A percentile compares a stretch with the other conserved stretches of the same genome.
Evolutionary conservation across 306 rosid species (phyloP).

Genomic region (Bauhinia variegata): DNA sequence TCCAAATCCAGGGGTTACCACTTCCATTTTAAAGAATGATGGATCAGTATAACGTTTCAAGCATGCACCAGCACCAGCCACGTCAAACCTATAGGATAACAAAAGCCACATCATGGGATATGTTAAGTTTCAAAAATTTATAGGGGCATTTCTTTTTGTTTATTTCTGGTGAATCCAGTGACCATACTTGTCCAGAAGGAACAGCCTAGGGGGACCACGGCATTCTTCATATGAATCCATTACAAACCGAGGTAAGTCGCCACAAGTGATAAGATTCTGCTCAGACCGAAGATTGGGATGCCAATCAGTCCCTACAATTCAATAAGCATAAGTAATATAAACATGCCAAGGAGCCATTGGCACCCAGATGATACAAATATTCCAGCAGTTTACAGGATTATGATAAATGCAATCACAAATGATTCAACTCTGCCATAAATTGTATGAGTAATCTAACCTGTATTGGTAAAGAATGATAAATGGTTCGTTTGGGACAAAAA

Average conservation of each 20-base stretch:
- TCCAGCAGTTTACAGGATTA: background rate
- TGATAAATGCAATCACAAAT: slow-evolving; percentile 20
- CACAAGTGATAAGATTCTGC: slow-evolving; percentile 67
- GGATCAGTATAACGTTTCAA: slow-evolving; percentile 97
- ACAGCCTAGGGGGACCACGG: slow-evolving; percentile 86
- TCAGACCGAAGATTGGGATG: slow-evolving; percentile 76
- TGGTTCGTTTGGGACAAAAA: slow-evolving; percentile 72
- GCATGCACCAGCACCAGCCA: slow-evolving; percentile 98
- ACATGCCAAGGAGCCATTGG: slow-evolving; percentile 9
- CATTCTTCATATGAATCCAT: slow-evolving; percentile 97
- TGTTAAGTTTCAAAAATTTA: slow-evolving; percentile 21
- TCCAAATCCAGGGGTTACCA: slow-evolving; percentile 52
- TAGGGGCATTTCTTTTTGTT: background rate
- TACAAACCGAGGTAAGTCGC: slow-evolving; percentile 93
- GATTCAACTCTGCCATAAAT: slow-evolving; percentile 9
- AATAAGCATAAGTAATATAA: slow-evolving; percentile 10
- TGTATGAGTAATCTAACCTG: slow-evolving; percentile 58
- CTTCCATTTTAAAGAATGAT: slow-evolving; percentile 72
- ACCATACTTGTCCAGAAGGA: slow-evolving; percentile 92
- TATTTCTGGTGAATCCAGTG: slow-evolving; percentile 20
- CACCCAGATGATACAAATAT: slow-evolving; percentile 9
- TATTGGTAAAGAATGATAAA: slow-evolving; percentile 56
- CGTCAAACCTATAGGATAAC: slow-evolving; percentile 78
- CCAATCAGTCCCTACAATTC: slow-evolving; percentile 83
- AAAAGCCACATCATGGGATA: slow-evolving; percentile 28